These are phyloP conservation scores for Cyberlindnera nakhonratchasimensis DNA, from an alignment of 805 yeast genomes.

Conservation along the genomic window DNA sequence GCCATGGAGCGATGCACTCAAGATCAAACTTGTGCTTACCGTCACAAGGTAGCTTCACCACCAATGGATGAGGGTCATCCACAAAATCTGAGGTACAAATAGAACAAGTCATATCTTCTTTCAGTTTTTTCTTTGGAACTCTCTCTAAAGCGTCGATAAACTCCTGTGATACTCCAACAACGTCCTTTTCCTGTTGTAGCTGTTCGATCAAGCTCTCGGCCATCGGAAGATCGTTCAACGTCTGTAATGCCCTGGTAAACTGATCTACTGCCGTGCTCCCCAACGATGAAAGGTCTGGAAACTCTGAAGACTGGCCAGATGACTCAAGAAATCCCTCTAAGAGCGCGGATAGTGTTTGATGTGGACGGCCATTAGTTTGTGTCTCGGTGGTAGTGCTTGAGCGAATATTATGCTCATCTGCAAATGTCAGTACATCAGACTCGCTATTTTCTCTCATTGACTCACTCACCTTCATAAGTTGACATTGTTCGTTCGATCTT, in stretches of 20 bases:
- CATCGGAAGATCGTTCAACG: constrained; percentile 20
- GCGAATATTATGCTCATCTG: constrained; percentile 30
- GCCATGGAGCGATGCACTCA: constrained; percentile 91
- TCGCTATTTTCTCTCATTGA: not conserved
- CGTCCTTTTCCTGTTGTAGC: constrained; percentile 22
- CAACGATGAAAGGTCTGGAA: not conserved
- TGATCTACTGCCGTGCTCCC: constrained; percentile 9
- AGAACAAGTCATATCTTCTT: constrained; percentile 64
- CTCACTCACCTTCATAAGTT: constrained; percentile 32
- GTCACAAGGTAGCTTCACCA: constrained; percentile 69
- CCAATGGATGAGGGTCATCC: constrained; percentile 73
- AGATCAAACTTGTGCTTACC: constrained; percentile 72
- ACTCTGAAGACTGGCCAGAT: constrained; percentile 6
- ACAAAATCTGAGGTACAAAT: constrained; percentile 75
- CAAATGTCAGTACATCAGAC: not conserved
- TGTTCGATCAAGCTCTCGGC: constrained; percentile 28
- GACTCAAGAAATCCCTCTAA: constrained; percentile 17
- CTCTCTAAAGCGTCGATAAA: constrained; percentile 78
- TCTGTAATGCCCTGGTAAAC: constrained; percentile 19
- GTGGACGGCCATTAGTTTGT: constrained; percentile 12
- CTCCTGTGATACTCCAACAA: constrained; percentile 58
- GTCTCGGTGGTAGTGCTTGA: constrained; percentile 1
- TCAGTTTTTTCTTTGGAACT: constrained; percentile 44
- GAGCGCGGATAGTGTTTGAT: constrained; percentile 20
- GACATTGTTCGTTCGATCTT: constrained; percentile 24